Evolutionary conservation across 2,329 filamentous ascomycete genomes (phyloP), one percentile per base, ranked within the genome.

Genomic region (Neofusicoccum umdonicola): DNA sequence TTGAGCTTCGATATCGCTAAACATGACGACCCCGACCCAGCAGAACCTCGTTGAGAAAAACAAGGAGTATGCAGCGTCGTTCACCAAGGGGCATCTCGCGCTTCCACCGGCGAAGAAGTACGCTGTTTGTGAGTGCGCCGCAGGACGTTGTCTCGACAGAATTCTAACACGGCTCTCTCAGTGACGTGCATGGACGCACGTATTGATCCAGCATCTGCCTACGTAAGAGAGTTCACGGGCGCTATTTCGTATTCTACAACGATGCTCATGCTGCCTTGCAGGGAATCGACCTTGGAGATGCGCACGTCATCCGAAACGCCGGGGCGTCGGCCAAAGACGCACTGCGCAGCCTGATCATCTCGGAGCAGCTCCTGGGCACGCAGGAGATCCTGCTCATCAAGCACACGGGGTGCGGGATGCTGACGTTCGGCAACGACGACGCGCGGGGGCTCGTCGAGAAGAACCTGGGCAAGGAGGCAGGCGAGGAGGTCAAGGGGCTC

Each of bases 101-200:
- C 82, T 92, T 1, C 88, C 90, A 0, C 90, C 90, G 0, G 85
- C 85, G 9, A 90, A 89, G 77, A 85, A 88, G 70, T 90, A 90
- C 71, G 80, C 87, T 7, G 80, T 90, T 67, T 76, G 87, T 89
- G 82, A 39, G 80, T 69, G 47, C 42, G 3, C 27, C 4, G 4
- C 8, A 19, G 8, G 17, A 9, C 4, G 22, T 31, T 3, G 35
- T 34, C 41, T n/a, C 6, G 11, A 15, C 37, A 5, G 31, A 44
- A 51, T 31, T 31, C 42, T 62, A 27, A 35, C 27, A 9, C 11
- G n/a, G 8, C 5, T 7, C 22, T 17, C 12, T 2, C 34, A 84
- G 83, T 94, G 50, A 91, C 90, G 0, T 95, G 91, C 77, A 95
- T 95, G 90, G 91, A 95, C 72, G 89, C 91, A 4, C 87, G 91